Conservation (phyloP, 441 rosid species). For the Codiaeum variegatum region DNA sequence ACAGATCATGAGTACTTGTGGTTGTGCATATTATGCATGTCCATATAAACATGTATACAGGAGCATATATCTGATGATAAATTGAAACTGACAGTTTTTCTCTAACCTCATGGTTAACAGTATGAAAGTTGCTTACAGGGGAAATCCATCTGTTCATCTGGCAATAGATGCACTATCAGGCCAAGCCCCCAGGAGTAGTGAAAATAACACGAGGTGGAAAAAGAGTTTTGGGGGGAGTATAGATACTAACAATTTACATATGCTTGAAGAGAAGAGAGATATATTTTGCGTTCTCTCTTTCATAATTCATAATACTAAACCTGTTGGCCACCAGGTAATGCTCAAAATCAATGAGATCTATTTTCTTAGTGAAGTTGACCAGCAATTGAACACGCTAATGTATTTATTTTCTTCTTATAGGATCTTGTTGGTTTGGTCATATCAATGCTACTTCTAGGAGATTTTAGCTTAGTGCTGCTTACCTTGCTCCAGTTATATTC, state of each 20-base stretch:
- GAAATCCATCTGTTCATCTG: slow-evolving; percentile 38
- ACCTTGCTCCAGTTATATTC: slow-evolving; percentile 97
- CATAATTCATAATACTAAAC: slow-evolving; percentile 90
- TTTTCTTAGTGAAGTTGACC: not conserved
- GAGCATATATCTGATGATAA: not conserved
- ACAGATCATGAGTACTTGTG: not conserved
- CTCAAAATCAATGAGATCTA: not conserved
- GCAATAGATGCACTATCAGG: slow-evolving; percentile 44
- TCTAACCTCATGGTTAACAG: slow-evolving; percentile 4
- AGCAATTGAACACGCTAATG: slow-evolving; percentile 16
- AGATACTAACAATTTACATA: slow-evolving; percentile 67
- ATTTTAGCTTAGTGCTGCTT: slow-evolving; percentile 98
- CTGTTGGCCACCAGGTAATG: slow-evolving; percentile 98
- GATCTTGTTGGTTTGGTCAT: slow-evolving; percentile 99
- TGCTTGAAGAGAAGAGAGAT: slow-evolving; percentile 91
- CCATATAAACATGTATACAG: not conserved
- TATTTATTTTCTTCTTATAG: slow-evolving; percentile 45
- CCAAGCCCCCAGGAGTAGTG: slow-evolving; percentile 43
- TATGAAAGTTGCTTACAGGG: slow-evolving; percentile 30
- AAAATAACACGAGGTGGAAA: slow-evolving; percentile 45
- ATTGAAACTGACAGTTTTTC: slow-evolving; percentile 29
- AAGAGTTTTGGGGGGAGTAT: slow-evolving; percentile 66
- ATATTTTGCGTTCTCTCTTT: slow-evolving; percentile 85
- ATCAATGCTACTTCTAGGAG: slow-evolving; percentile 95
- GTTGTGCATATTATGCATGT: not conserved